Base-by-base conservation (phyloP, 148 eudicot species). In the Fagopyrum tataricum region DNA sequence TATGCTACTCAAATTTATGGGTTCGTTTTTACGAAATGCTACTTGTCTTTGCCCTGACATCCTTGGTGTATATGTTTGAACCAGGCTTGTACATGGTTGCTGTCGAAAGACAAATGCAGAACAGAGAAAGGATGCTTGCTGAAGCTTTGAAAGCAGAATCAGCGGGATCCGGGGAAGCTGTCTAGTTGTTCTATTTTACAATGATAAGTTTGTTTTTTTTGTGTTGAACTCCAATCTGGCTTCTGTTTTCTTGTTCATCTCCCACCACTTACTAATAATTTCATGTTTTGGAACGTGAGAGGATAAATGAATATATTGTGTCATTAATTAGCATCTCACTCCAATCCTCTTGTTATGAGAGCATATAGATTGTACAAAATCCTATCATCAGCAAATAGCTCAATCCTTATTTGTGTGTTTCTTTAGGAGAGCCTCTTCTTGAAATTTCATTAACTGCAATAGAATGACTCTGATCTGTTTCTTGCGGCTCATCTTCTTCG, bases 51-150 rank as follows among this genome's bases (percentile, higher is more conserved):
- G 0, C 20, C 13, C 10, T 41, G 8, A 23, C 58, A 6, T 61
- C 17, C 26, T 18, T 74, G 39, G 12, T 39, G 23, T 62, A 4
- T 9, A 17, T 18, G 41, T 5, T 24, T 62, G 41, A 61, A 59
- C 18, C 76, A 90, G 95, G 95, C 74, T 78, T 90, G 43, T 90
- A 90, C 80, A 84, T 90, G 91, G 95, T 87, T 74, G 91, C 87
- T 68, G 95, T 84, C 42, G 95, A 90, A 73, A 85, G 95, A 56
- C 91, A 90, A 79, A 71, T 78, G 44, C 88, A 87, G 78, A 90
- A 90, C 74, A 79, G 91, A 77, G 85, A 72, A 71, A 79, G 52
- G 61, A 74, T 72, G 87, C 73, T 87, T 84, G 91, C 91, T 69
- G 86, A 78, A 81, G 75, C 44, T 48, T n/a, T 75, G 61, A 24